Conservation (phyloP, 495 filamentous ascomycete genomes). For the Penicillium subrubescens region DNA sequence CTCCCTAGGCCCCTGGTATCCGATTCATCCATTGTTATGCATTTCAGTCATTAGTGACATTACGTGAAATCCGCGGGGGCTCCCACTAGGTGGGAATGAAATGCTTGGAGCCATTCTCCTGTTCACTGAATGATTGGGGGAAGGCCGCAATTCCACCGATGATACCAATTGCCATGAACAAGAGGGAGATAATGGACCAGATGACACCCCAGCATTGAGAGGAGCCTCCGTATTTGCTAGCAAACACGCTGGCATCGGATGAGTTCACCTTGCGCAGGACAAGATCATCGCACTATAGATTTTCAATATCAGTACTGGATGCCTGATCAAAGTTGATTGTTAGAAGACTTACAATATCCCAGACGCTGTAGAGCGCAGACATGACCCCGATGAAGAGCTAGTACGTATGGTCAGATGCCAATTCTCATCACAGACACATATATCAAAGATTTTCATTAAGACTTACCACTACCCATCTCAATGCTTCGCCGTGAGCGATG, state of each 20-base stretch:
- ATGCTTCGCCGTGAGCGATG: conserved; percentile 70
- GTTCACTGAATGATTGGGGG: conserved; percentile 64
- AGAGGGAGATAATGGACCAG: conserved; percentile 70
- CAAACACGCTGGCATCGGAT: conserved; percentile 81
- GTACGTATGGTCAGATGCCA: background rate
- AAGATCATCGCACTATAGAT: conserved; percentile 70
- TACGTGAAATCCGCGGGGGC: background rate
- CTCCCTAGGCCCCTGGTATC: background rate
- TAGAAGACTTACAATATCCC: conserved; percentile 70
- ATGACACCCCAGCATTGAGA: conserved; percentile 82
- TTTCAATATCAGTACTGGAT: background rate
- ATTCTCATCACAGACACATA: background rate
- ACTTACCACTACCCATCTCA: conserved; percentile 69
- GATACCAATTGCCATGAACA: conserved; percentile 72
- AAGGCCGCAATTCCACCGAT: conserved; percentile 76
- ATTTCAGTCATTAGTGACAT: background rate
- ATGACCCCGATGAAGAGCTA: conserved; percentile 79
- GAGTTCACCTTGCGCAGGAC: conserved; percentile 80
- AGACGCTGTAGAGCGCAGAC: conserved; percentile 74
- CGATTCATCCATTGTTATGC: background rate
- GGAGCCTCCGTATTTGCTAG: conserved; percentile 73
- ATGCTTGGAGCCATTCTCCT: conserved; percentile 67
- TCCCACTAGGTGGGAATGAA: conserved; percentile 56
- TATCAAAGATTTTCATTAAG: too few relatives aligned
- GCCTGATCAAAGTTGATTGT: background rate